phyloP scores from a whole-genome alignment of 805 yeast species.

The Hanseniaspora hatyaiensis region DNA sequence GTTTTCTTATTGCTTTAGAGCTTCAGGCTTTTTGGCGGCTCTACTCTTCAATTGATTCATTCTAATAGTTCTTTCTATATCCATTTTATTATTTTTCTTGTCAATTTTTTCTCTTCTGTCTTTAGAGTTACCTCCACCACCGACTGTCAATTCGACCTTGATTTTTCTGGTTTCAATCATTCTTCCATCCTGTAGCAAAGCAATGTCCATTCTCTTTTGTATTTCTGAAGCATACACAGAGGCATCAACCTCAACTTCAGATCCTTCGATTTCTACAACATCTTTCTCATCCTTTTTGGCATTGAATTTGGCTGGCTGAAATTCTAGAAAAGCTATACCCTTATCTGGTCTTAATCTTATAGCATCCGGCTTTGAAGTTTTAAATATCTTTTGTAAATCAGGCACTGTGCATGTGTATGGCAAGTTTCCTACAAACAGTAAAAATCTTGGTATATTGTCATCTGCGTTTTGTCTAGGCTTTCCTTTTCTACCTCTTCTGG shows the following conservation, averaged over 20 bases:
- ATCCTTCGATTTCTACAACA: slow-evolving; percentile 11
- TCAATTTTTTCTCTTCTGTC: slow-evolving; percentile 57
- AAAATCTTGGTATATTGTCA: slow-evolving; percentile 43
- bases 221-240: slow-evolving; percentile 35
- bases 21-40: slow-evolving; percentile 16
- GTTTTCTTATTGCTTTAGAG: no score
- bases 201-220: slow-evolving; percentile 69
- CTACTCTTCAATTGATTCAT: slow-evolving; percentile 37
- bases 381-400: slow-evolving; percentile 60
- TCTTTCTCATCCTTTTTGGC: slow-evolving; percentile 24
- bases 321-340: slow-evolving; percentile 88
- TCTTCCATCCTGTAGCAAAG: slow-evolving; percentile 74
- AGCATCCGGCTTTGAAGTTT: slow-evolving; percentile 57
- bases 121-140: slow-evolving; percentile 90
- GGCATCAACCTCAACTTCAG: slow-evolving; percentile 9
- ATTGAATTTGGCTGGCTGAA: slow-evolving; percentile 37
- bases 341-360: slow-evolving; percentile 71
- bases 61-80: slow-evolving; percentile 54
- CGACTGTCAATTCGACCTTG: slow-evolving; percentile 92
- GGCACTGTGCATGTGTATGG: slow-evolving; percentile 59
- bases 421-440: slow-evolving; percentile 81
- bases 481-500: slow-evolving; percentile 68
- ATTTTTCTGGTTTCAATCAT: slow-evolving; percentile 59
- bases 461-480: slow-evolving; percentile 36
- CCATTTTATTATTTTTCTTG: slow-evolving; percentile 64